Percentiles rank a stretch among this genome's conserved stretches.
phyloP scores from a whole-genome alignment of 2,329 filamentous ascomycete species.

The Cladosporium sp. region DNA sequence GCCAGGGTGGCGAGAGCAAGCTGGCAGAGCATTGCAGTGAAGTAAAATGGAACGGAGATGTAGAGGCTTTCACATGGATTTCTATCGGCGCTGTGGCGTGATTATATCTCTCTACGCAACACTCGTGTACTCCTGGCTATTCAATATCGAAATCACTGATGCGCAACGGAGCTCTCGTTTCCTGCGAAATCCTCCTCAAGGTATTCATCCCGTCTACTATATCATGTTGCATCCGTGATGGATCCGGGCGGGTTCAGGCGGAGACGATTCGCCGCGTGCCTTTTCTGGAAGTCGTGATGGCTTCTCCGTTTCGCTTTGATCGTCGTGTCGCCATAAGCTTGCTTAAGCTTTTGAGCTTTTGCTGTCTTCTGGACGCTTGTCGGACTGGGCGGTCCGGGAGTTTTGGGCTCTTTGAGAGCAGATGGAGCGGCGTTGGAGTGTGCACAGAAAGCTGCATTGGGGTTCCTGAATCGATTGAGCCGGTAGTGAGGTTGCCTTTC shows the following conservation, averaged over 20 bases:
- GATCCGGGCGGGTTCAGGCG: constrained; percentile 2
- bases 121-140: not conserved
- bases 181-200: too few relatives aligned
- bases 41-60: not conserved
- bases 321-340: not conserved
- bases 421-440: too few relatives aligned
- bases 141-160: not conserved
- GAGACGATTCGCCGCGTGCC: not conserved
- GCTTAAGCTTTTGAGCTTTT: constrained; percentile 6
- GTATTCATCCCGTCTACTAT: not conserved
- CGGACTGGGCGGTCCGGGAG: constrained; percentile 9
- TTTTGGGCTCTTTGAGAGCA: too few relatives aligned
- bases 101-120: not conserved
- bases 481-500: too few relatives aligned
- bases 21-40: constrained; percentile 40
- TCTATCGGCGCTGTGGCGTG: not conserved
- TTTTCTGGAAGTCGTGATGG: not conserved
- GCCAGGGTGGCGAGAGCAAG: constrained; percentile 40
- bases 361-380: constrained; percentile 2
- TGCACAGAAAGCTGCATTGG: too few relatives aligned
- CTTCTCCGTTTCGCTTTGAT: constrained; percentile 9
- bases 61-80: not conserved
- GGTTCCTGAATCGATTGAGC: too few relatives aligned
- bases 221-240: not conserved
- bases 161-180: too few relatives aligned